Conservation (phyloP, 495 filamentous ascomycete genomes). For the Tuber umbilicatum region DNA sequence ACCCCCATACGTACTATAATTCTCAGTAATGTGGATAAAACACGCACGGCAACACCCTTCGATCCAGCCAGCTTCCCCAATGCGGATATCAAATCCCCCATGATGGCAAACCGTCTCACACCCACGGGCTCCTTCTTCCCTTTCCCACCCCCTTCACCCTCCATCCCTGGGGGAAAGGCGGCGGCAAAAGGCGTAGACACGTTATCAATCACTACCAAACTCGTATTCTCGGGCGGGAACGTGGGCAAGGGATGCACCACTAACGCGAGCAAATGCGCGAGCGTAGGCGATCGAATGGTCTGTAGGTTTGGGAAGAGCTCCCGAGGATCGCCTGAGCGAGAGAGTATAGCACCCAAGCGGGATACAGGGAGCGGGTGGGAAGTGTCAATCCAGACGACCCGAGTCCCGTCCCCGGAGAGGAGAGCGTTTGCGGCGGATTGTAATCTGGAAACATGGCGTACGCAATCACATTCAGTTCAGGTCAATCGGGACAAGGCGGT, state of each 20-base stretch:
- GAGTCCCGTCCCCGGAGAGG: conserved; percentile 47
- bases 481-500: conserved; percentile 13
- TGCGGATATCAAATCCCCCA: conserved; percentile 44
- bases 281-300: conserved; percentile 46
- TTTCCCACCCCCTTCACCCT: conserved; percentile 10
- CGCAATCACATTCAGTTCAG: background rate
- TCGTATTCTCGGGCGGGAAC: conserved; percentile 56
- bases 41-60: conserved; percentile 51
- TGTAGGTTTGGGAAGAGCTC: conserved; percentile 39
- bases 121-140: conserved; percentile 38
- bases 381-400: conserved; percentile 66
- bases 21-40: background rate
- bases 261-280: conserved; percentile 72
- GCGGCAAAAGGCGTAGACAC: conserved; percentile 66
- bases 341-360: conserved; percentile 40
- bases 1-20: background rate
- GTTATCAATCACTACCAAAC: conserved; percentile 68
- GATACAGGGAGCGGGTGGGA: conserved; percentile 16
- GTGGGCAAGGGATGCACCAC: conserved; percentile 55
- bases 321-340: conserved; percentile 22
- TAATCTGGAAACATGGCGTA: conserved; percentile 48
- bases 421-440: conserved; percentile 63
- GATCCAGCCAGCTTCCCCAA: conserved; percentile 65
- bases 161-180: conserved; percentile 54
- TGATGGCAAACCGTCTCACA: conserved; percentile 30